Conservation (phyloP, 2,329 filamentous ascomycete genomes). For the Cladorrhinum sp. region DNA sequence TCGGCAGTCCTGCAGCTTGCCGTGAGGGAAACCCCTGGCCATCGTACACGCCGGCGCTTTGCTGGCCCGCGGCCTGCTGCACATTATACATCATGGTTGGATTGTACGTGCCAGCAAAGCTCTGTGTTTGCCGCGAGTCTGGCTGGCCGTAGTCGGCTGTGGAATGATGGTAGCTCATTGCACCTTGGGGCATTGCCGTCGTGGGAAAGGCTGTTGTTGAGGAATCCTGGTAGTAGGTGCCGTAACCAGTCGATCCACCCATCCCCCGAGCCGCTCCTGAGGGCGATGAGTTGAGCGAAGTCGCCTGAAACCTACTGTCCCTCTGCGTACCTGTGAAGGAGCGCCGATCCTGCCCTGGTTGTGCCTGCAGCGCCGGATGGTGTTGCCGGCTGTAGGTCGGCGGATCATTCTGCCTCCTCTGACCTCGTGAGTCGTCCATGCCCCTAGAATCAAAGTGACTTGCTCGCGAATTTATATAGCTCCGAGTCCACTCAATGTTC, state of each 20-base stretch:
- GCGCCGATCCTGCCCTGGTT: slow-evolving; percentile 44
- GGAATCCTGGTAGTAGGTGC: slow-evolving; percentile 58
- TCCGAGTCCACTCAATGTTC: slow-evolving; percentile 62
- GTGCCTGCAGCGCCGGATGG: slow-evolving; percentile 44
- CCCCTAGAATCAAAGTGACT: slow-evolving; percentile 51
- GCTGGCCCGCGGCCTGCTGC: slow-evolving; percentile 54
- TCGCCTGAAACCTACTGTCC: slow-evolving; percentile 45
- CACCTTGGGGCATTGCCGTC: slow-evolving; percentile 53
- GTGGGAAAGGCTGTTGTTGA: slow-evolving; percentile 46
- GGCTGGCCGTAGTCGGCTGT: slow-evolving; percentile 55
- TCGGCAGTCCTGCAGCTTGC: slow-evolving; percentile 74
- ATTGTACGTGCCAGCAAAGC: slow-evolving; percentile 55
- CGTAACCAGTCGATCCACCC: slow-evolving; percentile 56
- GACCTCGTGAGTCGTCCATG: slow-evolving; percentile 76
- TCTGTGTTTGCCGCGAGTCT: slow-evolving; percentile 55
- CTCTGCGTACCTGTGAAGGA: slow-evolving; percentile 47
- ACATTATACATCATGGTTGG: slow-evolving; percentile 78
- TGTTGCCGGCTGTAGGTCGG: slow-evolving; percentile 60
- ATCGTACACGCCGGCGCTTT: slow-evolving; percentile 67
- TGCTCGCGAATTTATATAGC: slow-evolving; percentile 48
- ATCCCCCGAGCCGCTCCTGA: slow-evolving; percentile 44
- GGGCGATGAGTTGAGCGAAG: slow-evolving; percentile 49
- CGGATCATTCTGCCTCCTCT: slow-evolving; percentile 72
- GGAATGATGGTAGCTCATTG: slow-evolving; percentile 57
- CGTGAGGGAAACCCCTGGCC: slow-evolving; percentile 70